phyloP scores from a whole-genome alignment of 2,329 filamentous ascomycete species.

The Aspergillus quadricinctus region DNA sequence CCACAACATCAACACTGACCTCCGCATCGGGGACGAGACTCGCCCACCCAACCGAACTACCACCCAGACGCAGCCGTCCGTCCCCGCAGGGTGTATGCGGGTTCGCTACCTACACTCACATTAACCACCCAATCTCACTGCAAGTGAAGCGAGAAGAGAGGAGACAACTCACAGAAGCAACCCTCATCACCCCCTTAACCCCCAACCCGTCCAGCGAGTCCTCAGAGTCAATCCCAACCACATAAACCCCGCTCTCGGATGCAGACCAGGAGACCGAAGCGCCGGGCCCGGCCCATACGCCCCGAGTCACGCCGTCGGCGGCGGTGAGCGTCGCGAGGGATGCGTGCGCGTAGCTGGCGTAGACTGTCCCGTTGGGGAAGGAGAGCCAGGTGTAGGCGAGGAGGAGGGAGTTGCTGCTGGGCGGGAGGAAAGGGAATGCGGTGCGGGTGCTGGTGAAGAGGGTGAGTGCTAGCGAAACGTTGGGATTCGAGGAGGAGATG shows the following conservation, averaged over 20 bases:
- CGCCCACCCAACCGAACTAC: slow-evolving; percentile 31
- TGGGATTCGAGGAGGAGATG: slow-evolving; percentile 23
- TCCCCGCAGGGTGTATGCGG: slow-evolving; percentile 6
- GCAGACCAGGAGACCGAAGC: not conserved
- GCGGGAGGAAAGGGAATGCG: slow-evolving; percentile 35
- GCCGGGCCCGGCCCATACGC: slow-evolving; percentile 1
- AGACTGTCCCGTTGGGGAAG: slow-evolving; percentile 17
- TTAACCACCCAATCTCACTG: too few species aligned
- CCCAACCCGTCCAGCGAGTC: not conserved
- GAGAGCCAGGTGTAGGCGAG: slow-evolving; percentile 24
- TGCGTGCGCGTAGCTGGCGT: not conserved
- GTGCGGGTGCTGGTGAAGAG: slow-evolving; percentile 27
- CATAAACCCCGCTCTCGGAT: slow-evolving; percentile 1
- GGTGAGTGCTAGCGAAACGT: slow-evolving; percentile 26
- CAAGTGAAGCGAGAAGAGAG: too few species aligned
- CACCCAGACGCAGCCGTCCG: not conserved
- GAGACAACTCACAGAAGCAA: not conserved
- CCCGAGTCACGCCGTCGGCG: too few species aligned
- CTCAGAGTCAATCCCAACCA: slow-evolving; percentile 2
- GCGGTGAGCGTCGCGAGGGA: slow-evolving; percentile 2
- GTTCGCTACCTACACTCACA: not conserved
- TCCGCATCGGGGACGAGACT: slow-evolving; percentile 34
- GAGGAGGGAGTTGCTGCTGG: slow-evolving; percentile 10
- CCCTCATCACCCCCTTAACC: slow-evolving; percentile 7
- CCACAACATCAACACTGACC: slow-evolving; percentile 25